phyloP scores from a whole-genome alignment of 495 filamentous ascomycete species.

The Elasticomyces elasticus region DNA sequence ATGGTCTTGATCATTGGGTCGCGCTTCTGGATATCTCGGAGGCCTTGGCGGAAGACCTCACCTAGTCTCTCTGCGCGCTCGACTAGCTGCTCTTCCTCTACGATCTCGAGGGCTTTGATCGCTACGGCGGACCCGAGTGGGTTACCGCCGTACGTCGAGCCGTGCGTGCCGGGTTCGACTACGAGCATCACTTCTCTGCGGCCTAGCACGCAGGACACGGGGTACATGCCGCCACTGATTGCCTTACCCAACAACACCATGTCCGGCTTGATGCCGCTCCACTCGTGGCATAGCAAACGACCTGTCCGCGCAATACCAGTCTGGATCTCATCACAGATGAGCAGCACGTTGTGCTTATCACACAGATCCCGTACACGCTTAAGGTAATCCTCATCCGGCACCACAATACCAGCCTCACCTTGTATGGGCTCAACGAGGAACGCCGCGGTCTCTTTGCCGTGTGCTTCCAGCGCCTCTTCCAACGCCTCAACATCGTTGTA shows the following conservation, averaged over 20 bases:
- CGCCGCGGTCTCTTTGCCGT: constrained; percentile 77
- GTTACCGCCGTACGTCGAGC: constrained; percentile 95
- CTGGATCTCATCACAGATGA: constrained; percentile 99
- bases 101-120: constrained; percentile 88
- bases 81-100: constrained; percentile 82
- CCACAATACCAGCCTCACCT: constrained; percentile 93
- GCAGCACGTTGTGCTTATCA: constrained; percentile 82
- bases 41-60: constrained; percentile 69
- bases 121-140: constrained; percentile 94
- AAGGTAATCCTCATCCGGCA: constrained; percentile 86
- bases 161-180: constrained; percentile 94
- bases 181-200: constrained; percentile 91
- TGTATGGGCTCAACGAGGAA: constrained; percentile 98
- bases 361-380: constrained; percentile 72
- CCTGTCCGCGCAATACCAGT: constrained; percentile 94
- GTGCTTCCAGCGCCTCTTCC: constrained; percentile 64
- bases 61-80: constrained; percentile 72
- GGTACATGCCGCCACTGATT: constrained; percentile 97
- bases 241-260: constrained; percentile 92
- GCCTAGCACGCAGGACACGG: constrained; percentile 85
- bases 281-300: constrained; percentile 84
- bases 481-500: constrained; percentile 81
- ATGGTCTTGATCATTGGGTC: constrained; percentile 73
- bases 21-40: constrained; percentile 48
- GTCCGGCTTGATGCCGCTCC: constrained; percentile 91